Conservation (phyloP, 768 basidiomycete genomes). For the Leccinum subgranulosum region DNA sequence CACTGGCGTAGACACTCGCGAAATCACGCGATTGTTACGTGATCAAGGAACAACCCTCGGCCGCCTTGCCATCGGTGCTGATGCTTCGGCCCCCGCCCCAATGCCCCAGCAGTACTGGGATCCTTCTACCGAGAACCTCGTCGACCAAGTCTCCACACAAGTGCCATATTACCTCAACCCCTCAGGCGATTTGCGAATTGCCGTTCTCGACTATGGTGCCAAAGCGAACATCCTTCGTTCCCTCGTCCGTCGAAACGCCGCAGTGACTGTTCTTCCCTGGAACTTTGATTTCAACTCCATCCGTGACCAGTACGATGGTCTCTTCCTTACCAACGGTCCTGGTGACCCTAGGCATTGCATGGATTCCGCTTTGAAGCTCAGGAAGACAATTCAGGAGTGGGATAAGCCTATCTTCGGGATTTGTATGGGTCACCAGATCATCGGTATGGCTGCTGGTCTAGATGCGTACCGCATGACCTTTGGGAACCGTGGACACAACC, state of each 20-base stretch:
- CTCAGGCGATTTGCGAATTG: constrained; percentile 84
- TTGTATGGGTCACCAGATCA: constrained; percentile 98
- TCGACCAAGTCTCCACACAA: too few species aligned
- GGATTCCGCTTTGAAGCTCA: constrained; percentile 77
- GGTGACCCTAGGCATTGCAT: constrained; percentile 94
- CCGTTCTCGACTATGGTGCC: too few species aligned
- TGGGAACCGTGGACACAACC: constrained; percentile 99
- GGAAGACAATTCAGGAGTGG: constrained; percentile 86
- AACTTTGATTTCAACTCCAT: constrained; percentile 94
- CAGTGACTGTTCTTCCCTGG: constrained; percentile 96
- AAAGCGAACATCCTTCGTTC: too few species aligned
- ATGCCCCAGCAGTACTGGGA: too few species aligned
- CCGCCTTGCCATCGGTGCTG: too few species aligned
- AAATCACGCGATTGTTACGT: too few species aligned
- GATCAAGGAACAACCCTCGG: too few species aligned
- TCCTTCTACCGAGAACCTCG: too few species aligned
- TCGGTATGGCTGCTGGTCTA: constrained; percentile 95
- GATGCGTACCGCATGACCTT: constrained; percentile 98
- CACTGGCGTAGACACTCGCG: too few species aligned
- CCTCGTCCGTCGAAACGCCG: constrained; percentile 85
- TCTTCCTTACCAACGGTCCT: constrained; percentile 96
- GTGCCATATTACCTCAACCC: too few species aligned
- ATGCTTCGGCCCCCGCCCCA: too few species aligned
- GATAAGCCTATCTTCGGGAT: constrained; percentile 94
- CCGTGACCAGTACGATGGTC: constrained; percentile 87